Evolutionary conservation across 345 rosid species (phyloP).

Genomic region (Hibiscus syriacus): DNA sequence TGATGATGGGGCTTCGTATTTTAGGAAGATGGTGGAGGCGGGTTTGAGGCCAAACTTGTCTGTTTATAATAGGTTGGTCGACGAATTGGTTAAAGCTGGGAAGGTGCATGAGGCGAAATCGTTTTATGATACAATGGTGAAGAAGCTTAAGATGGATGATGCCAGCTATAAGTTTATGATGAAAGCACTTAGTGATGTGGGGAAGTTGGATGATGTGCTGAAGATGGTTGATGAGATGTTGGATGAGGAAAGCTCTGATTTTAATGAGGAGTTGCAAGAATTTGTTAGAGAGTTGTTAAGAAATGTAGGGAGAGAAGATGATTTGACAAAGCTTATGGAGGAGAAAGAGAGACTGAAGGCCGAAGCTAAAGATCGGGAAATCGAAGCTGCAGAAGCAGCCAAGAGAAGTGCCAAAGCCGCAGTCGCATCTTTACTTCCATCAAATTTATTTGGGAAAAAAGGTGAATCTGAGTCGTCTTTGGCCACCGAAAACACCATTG

Average conservation of each 20-base stretch:
- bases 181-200: constrained; percentile 53
- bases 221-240: too few relatives aligned
- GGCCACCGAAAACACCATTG: too few relatives aligned
- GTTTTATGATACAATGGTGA: constrained; percentile 71
- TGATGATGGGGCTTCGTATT: too few relatives aligned
- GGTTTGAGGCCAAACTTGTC: constrained; percentile 62
- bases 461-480: too few relatives aligned
- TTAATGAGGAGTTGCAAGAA: constrained; percentile 71
- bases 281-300: too few relatives aligned
- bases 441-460: constrained; percentile 38
- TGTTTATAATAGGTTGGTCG: constrained; percentile 62
- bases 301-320: constrained; percentile 73
- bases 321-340: constrained; percentile 66
- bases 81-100: constrained; percentile 50
- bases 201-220: constrained; percentile 63
- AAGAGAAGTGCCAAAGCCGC: too few relatives aligned
- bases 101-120: constrained; percentile 73
- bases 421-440: constrained; percentile 44
- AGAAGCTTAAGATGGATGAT: too few relatives aligned
- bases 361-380: not conserved
- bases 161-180: constrained; percentile 75
- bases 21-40: too few relatives aligned
- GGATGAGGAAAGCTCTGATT: constrained; percentile 55
- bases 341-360: constrained; percentile 78
- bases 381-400: constrained; percentile 44